Conservation (phyloP, 2,329 filamentous ascomycete genomes). For the Amauroascus verrucosus region DNA sequence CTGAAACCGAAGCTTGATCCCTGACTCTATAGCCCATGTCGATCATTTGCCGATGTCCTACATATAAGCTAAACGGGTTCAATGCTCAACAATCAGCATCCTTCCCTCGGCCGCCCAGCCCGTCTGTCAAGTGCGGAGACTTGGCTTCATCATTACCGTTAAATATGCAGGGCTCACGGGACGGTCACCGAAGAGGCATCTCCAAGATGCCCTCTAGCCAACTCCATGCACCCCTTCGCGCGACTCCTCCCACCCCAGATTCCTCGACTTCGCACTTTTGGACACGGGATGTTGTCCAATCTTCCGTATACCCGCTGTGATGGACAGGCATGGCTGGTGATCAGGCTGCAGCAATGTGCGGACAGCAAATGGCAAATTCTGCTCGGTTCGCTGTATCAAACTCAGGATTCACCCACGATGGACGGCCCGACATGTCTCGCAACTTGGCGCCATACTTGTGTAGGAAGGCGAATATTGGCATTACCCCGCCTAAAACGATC, state of each 20-base stretch:
- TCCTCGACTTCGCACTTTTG: not conserved
- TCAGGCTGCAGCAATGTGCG: not conserved
- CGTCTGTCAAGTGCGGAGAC: slow-evolving; percentile 1
- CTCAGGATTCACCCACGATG: slow-evolving; percentile 41
- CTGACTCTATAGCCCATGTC: slow-evolving; percentile 3
- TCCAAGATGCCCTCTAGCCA: not conserved
- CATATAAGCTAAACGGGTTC: not conserved
- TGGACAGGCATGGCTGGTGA: not conserved
- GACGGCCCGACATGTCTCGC: slow-evolving; percentile 29
- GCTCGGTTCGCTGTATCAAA: slow-evolving; percentile 18
- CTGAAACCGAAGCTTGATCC: slow-evolving; percentile 9
- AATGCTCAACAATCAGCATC: not conserved
- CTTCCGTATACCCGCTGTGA: not conserved
- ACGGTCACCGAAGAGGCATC: not conserved
- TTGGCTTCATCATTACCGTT: not conserved
- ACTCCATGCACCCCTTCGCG: not conserved
- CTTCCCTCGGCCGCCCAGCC: not conserved
- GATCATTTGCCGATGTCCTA: not conserved
- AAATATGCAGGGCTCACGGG: not conserved
- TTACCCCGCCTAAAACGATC: slow-evolving; percentile 35
- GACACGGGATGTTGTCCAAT: not conserved
- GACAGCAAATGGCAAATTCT: not conserved
- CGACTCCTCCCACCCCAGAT: too few relatives aligned
- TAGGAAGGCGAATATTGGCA: slow-evolving; percentile 30
- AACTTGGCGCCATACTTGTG: slow-evolving; percentile 35